Evolutionary conservation across 352 stramenopile genomes (phyloP), one percentile per base, ranked within the genome.

Genomic region (Phytophthora brassicae): DNA sequence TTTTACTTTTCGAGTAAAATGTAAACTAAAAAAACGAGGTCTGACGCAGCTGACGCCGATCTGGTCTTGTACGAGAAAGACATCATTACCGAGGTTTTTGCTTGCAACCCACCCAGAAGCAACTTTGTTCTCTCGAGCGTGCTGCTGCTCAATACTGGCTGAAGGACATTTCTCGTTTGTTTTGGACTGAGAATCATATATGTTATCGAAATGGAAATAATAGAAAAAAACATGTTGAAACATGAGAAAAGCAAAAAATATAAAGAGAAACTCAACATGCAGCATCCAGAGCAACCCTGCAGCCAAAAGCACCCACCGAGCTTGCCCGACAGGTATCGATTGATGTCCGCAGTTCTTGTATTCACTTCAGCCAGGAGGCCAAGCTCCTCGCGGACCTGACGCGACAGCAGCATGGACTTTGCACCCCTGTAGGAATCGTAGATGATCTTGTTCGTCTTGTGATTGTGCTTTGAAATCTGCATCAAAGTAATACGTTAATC

Each of bases 141-240:
- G 11, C 26, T 31, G 3, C n/a, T 23, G 8, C 46, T 38, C 44
- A 56, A 35, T 9, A 56, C 35, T 35, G 46, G 33, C 23, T 48
- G 33, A 6, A 63, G 17, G 3, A 56, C 20, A 17, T 56, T 63
- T 22, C 45, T 54, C 5, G 56, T 49, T 53, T 63, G 56, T 29
- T 63, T 44, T 44, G 56, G 28, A 0, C 13, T 63, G 2, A 56
- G 4, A 20, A 43, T 24, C 23, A 58, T 58, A 58, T 58, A n/a
- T 58, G 17, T n/a, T 36, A 42, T n/a, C 26, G 11, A 17, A 45
- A 44, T 8, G 26, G 26, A 31, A 31, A 31, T 31, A 31, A 31
- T 31, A 28, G 9, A n/a, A 51, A 14, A 59, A 24, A 31, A 36
- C 23, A 42, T 17, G 12, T 41, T 41, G 3, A 8, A 53, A 17